These are phyloP conservation scores for Tolypocladium cylindrosporum DNA, from an alignment of 2,329 filamentous ascomycete species.

Conservation along the genomic window DNA sequence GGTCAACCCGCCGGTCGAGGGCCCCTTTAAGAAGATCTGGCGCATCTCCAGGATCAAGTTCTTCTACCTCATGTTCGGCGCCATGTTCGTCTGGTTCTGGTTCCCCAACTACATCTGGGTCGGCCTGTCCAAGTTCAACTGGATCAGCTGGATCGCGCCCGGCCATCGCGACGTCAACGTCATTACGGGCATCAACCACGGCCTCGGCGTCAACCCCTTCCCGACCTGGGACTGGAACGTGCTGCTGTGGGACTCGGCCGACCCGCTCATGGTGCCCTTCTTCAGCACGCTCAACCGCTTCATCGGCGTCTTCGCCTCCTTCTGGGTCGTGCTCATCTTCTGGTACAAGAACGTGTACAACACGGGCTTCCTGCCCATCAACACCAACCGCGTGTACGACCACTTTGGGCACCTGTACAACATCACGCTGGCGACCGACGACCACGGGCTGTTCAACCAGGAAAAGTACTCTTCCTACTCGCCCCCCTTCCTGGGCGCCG, in stretches of 20 bases:
- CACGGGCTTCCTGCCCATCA: conserved; percentile 43
- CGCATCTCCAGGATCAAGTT: conserved; percentile 40
- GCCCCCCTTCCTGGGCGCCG: conserved; percentile 39
- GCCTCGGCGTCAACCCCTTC: conserved; percentile 34
- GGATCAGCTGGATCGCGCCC: conserved; percentile 47
- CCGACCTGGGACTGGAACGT: conserved; percentile 40
- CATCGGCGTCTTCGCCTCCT: conserved; percentile 43
- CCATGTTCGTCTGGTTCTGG: conserved; percentile 50
- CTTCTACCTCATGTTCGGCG: conserved; percentile 37
- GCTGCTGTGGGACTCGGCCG: conserved; percentile 30
- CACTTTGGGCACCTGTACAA: conserved; percentile 38
- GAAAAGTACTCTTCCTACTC: conserved; percentile 39
- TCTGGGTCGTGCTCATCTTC: conserved; percentile 43
- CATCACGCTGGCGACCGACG: conserved; percentile 30
- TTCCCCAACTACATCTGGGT: conserved; percentile 45
- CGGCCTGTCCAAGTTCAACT: conserved; percentile 43
- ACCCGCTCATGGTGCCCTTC: conserved; percentile 39
- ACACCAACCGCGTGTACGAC: conserved; percentile 40
- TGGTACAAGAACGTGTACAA: conserved; percentile 52
- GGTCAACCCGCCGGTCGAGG: conserved; percentile 26
- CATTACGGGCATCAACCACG: conserved; percentile 33
- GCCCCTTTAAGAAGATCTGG: conserved; percentile 33
- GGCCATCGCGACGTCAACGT: conserved; percentile 30
- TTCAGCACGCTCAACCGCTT: conserved; percentile 54
- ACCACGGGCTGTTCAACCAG: conserved; percentile 32